These are phyloP conservation scores for Claviceps digitariae DNA, from an alignment of 2,329 filamentous ascomycete genomes.

Conservation along the genomic window DNA sequence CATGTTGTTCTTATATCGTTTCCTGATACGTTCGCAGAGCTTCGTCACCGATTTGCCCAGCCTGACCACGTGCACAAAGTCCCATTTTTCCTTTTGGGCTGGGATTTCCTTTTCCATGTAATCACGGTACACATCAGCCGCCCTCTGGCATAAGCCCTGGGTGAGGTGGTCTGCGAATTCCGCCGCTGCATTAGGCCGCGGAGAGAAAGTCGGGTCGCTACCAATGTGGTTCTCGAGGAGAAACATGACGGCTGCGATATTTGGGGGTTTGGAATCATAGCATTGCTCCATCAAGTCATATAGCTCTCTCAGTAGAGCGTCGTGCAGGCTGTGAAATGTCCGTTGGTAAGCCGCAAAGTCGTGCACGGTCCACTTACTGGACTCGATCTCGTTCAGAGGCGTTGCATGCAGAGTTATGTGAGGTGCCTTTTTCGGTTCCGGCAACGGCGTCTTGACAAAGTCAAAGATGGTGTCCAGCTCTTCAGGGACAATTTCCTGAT, in stretches of 20 bases:
- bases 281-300: slow-evolving; percentile 79
- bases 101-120: slow-evolving; percentile 73
- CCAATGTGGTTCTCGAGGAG: slow-evolving; percentile 73
- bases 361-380: slow-evolving; percentile 51
- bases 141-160: slow-evolving; percentile 60
- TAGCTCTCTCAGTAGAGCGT: slow-evolving; percentile 72
- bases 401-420: slow-evolving; percentile 37
- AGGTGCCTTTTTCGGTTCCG: slow-evolving; percentile 51
- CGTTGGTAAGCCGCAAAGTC: slow-evolving; percentile 63
- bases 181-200: slow-evolving; percentile 53
- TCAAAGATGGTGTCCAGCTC: slow-evolving; percentile 76
- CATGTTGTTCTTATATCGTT: slow-evolving; percentile 78
- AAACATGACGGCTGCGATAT: slow-evolving; percentile 66
- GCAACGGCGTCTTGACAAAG: slow-evolving; percentile 59
- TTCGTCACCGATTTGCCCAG: slow-evolving; percentile 77
- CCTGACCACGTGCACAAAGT: slow-evolving; percentile 81
- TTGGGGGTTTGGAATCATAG: slow-evolving; percentile 77
- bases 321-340: slow-evolving; percentile 60
- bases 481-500: slow-evolving; percentile 68
- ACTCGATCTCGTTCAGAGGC: slow-evolving; percentile 41
- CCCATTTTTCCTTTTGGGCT: slow-evolving; percentile 68
- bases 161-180: slow-evolving; percentile 60
- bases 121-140: slow-evolving; percentile 64
- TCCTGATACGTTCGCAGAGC: slow-evolving; percentile 77
- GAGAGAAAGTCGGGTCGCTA: slow-evolving; percentile 60